phyloP scores from a whole-genome alignment of 208 protist genomes.

The Crithidia brevicula region DNA sequence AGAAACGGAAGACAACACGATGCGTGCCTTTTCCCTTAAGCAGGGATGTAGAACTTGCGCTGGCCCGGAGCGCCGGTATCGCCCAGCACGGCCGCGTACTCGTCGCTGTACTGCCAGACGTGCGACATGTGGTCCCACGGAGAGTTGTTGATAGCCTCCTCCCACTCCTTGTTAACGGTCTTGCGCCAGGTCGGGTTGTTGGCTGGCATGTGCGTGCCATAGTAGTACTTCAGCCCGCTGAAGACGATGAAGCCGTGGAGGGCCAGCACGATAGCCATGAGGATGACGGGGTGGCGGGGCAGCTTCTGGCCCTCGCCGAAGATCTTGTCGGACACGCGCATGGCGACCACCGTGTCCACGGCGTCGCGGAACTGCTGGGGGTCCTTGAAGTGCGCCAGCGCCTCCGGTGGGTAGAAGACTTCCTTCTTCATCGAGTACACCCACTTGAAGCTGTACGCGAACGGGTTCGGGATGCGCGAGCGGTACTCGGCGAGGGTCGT shows the following conservation, averaged over 20 bases:
- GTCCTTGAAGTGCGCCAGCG: constrained; percentile 87
- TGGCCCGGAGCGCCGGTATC: constrained; percentile 62
- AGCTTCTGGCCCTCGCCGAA: constrained; percentile 87
- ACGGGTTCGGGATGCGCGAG: constrained; percentile 68
- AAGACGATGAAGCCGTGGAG: constrained; percentile 54
- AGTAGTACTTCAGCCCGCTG: constrained; percentile 71
- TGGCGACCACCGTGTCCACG: constrained; percentile 79
- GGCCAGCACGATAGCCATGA: constrained; percentile 43
- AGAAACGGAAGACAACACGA: not conserved
- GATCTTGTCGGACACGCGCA: constrained; percentile 82
- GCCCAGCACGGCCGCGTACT: constrained; percentile 73
- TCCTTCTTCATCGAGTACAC: constrained; percentile 60
- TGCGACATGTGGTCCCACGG: constrained; percentile 92
- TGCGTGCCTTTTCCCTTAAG: constrained; percentile 25
- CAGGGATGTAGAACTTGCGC: constrained; percentile 81
- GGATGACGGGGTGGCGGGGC: constrained; percentile 53
- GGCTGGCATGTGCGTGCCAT: constrained; percentile 70
- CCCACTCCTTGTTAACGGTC: constrained; percentile 92
- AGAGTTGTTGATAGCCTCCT: constrained; percentile 91
- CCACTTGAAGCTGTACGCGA: constrained; percentile 57
- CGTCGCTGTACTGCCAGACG: constrained; percentile 89
- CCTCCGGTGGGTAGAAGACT: constrained; percentile 85
- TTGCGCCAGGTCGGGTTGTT: constrained; percentile 92
- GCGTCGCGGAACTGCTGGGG: constrained; percentile 88
- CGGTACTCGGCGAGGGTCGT: constrained; percentile 87